phyloP scores from a whole-genome alignment of 148 eudicot genomes.

The Euryodendron excelsum region DNA sequence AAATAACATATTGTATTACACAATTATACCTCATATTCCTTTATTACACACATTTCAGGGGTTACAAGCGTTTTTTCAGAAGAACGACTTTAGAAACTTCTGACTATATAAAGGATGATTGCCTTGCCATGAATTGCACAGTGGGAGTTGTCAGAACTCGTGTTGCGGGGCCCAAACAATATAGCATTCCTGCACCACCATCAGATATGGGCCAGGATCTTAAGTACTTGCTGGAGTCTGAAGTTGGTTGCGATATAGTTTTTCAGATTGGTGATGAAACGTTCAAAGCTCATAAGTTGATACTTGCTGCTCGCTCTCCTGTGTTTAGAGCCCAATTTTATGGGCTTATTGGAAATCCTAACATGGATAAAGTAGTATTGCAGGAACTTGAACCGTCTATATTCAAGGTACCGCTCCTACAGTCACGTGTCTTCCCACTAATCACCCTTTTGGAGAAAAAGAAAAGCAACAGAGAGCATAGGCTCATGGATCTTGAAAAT shows the following conservation, averaged over 20 bases:
- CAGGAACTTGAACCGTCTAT: conserved; percentile 77
- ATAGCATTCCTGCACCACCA: conserved; percentile 53
- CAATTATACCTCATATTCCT: conserved; percentile 5
- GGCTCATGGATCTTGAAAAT: too few relatives aligned
- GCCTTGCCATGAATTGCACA: conserved; percentile 72
- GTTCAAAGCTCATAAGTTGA: conserved; percentile 83
- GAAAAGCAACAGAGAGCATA: neutral
- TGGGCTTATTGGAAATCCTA: conserved; percentile 73
- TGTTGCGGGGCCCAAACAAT: conserved; percentile 72
- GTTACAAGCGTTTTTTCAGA: conserved; percentile 84
- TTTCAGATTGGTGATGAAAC: conserved; percentile 75
- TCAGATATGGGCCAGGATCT: conserved; percentile 72
- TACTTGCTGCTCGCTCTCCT: conserved; percentile 94
- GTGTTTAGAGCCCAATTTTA: conserved; percentile 91
- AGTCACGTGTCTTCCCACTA: conserved; percentile 2
- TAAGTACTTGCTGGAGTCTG: conserved; percentile 56
- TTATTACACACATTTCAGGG: conserved; percentile 52
- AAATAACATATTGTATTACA: neutral
- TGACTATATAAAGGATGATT: conserved; percentile 65
- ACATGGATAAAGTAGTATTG: conserved; percentile 56
- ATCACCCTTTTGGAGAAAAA: too few relatives aligned
- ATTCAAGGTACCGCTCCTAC: conserved; percentile 55
- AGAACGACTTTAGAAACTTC: conserved; percentile 64
- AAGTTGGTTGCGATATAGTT: conserved; percentile 63
- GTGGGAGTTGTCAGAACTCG: conserved; percentile 88